A percentile compares a stretch with the other conserved stretches of the same genome.
phyloP scores from a whole-genome alignment of 208 protist genomes.

The Acanthamoeba sp. region DNA sequence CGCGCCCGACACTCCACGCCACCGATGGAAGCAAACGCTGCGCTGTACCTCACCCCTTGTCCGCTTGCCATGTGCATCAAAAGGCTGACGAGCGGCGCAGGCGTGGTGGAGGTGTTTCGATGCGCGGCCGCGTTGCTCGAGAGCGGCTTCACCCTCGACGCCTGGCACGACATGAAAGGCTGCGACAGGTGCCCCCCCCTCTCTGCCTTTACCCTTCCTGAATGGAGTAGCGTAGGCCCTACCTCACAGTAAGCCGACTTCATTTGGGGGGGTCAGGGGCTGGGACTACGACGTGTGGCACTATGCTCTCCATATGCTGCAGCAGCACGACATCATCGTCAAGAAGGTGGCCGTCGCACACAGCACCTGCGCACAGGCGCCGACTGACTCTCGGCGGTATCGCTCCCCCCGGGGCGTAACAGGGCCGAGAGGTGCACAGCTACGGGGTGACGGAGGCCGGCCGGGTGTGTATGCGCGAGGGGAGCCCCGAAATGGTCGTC shows the following conservation, averaged over 20 bases:
- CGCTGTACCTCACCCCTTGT: not conserved
- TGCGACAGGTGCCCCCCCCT: not conserved
- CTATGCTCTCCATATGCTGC: not conserved
- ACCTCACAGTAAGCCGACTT: not conserved
- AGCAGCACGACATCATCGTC: conserved; percentile 22
- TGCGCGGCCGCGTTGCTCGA: not conserved
- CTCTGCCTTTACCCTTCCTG: not conserved
- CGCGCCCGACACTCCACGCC: not conserved
- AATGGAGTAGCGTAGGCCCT: no score
- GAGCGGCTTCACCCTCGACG: not conserved
- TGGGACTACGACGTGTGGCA: conserved; percentile 34
- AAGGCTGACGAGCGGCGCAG: not conserved
- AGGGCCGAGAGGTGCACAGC: conserved; percentile 12
- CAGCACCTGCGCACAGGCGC: no score
- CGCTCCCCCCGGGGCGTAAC: no score
- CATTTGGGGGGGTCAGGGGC: not conserved
- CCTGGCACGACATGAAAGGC: conserved; percentile 21
- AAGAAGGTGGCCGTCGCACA: not conserved
- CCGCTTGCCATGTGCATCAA: not conserved
- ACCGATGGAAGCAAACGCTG: not conserved
- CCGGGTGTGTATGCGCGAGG: not conserved
- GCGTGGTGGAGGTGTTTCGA: not conserved
- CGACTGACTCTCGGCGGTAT: no score
- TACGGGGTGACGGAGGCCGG: not conserved
- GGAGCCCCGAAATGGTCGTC: not conserved